These are phyloP conservation scores for Blastobotrys indianensis DNA, from an alignment of 1,139 yeast species.

Conservation along the genomic window DNA sequence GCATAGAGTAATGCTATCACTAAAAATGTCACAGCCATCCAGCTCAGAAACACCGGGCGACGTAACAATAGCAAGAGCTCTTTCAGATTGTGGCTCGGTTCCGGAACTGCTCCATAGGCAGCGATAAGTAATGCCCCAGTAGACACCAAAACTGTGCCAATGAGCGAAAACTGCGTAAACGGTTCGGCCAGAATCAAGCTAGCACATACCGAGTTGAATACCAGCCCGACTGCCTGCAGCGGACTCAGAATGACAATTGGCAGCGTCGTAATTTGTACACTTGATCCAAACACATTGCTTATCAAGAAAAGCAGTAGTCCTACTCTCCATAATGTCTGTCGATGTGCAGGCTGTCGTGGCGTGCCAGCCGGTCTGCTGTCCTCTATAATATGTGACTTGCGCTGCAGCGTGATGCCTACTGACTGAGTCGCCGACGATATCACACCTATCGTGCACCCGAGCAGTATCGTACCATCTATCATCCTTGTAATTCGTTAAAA, in stretches of 20 bases:
- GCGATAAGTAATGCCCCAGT: conserved; percentile 80
- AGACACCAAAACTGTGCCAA: conserved; percentile 65
- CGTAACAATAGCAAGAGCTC: conserved; percentile 41
- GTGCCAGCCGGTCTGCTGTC: conserved; percentile 27
- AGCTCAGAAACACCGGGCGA: conserved; percentile 39
- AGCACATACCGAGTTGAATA: conserved; percentile 77
- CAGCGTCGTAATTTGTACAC: conserved; percentile 76
- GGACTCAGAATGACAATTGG: conserved; percentile 80
- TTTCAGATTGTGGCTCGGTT: conserved; percentile 46
- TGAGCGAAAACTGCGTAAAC: conserved; percentile 51
- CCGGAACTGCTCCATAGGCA: conserved; percentile 55
- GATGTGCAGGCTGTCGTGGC: conserved; percentile 39
- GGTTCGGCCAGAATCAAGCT: conserved; percentile 60
- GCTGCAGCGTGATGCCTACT: conserved; percentile 74
- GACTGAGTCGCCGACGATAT: conserved; percentile 78
- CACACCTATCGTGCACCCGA: conserved; percentile 72
- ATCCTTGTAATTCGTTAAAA: not conserved
- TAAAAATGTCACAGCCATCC: conserved; percentile 41
- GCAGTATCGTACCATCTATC: conserved; percentile 25
- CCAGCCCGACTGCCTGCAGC: conserved; percentile 81
- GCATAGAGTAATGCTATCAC: conserved; percentile 29
- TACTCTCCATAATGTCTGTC: conserved; percentile 64
- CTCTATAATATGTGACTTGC: conserved; percentile 57
- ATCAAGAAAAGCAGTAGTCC: conserved; percentile 68
- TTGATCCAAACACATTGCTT: conserved; percentile 75